Evolutionary conservation across 179 eudicot species (phyloP).

Genomic region (Camellia oleifera): DNA sequence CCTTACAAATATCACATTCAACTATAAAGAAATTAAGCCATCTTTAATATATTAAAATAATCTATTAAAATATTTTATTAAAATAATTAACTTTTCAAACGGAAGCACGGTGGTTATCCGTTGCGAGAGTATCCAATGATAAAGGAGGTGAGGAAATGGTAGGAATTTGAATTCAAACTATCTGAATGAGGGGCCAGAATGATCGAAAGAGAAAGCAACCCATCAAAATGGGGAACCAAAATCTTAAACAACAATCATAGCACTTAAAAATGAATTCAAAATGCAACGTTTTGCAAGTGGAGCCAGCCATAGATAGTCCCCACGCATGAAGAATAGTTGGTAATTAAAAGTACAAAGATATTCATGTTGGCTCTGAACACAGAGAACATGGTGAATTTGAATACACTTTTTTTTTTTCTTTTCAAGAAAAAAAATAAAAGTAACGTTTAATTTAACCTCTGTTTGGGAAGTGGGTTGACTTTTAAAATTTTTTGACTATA

Average conservation of each 20-base stretch:
- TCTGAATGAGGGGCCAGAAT: neutral
- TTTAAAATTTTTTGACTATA: no score
- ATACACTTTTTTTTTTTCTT: no score
- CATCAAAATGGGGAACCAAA: neutral
- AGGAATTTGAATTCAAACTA: constrained; percentile 18
- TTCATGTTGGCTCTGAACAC: no score
- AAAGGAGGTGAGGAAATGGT: neutral
- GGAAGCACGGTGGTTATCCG: neutral
- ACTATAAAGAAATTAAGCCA: no score
- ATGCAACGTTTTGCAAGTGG: neutral
- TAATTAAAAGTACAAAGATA: neutral
- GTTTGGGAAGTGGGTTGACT: no score
- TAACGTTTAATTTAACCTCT: no score
- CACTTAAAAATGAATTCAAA: neutral
- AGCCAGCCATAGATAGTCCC: neutral
- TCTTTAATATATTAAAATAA: no score
- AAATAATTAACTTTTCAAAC: no score
- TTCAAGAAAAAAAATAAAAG: no score
- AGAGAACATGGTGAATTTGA: no score
- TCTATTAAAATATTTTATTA: no score
- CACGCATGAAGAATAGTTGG: neutral
- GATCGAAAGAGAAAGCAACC: neutral
- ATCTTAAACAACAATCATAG: neutral
- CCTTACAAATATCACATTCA: no score
- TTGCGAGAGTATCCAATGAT: constrained; percentile 10